phyloP scores from a whole-genome alignment of 306 rosid genomes.

The Astragalus membranaceus region DNA sequence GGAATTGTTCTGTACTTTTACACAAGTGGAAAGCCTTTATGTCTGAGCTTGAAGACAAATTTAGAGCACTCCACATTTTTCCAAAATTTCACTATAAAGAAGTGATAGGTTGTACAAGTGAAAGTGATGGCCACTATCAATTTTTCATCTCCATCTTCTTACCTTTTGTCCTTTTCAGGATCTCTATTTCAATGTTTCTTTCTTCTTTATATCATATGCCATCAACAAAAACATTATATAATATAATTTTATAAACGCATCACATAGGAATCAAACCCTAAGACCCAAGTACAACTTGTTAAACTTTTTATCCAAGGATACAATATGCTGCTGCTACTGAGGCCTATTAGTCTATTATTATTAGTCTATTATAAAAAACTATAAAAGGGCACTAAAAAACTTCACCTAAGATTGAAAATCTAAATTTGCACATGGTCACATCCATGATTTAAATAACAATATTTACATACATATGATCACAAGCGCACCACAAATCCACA shows the following conservation, averaged over 20 bases:
- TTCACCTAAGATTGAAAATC: slow-evolving; percentile 27
- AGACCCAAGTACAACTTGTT: slow-evolving; percentile 10
- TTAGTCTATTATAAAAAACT: no score
- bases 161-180: neutral
- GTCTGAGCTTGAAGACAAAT: slow-evolving; percentile 12
- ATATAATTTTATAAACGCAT: slow-evolving; percentile 13
- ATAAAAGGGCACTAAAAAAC: slow-evolving; percentile 28
- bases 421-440: slow-evolving; percentile 30
- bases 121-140: slow-evolving; percentile 2
- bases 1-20: no score
- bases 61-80: slow-evolving; percentile 1
- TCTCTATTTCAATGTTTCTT: neutral
- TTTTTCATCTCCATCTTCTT: neutral
- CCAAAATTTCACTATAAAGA: slow-evolving; percentile 16
- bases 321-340: slow-evolving; percentile 2
- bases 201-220: neutral
- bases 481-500: slow-evolving; percentile 13
- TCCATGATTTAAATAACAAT: slow-evolving; percentile 31
- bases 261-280: slow-evolving; percentile 6
- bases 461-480: slow-evolving; percentile 28
- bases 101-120: slow-evolving; percentile 10
- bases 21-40: neutral
- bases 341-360: slow-evolving; percentile 14
- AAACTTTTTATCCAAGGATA: neutral
- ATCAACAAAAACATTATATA: neutral